Base-by-base conservation (phyloP, 352 stramenopile species). In the Achlya hypogyna region DNA sequence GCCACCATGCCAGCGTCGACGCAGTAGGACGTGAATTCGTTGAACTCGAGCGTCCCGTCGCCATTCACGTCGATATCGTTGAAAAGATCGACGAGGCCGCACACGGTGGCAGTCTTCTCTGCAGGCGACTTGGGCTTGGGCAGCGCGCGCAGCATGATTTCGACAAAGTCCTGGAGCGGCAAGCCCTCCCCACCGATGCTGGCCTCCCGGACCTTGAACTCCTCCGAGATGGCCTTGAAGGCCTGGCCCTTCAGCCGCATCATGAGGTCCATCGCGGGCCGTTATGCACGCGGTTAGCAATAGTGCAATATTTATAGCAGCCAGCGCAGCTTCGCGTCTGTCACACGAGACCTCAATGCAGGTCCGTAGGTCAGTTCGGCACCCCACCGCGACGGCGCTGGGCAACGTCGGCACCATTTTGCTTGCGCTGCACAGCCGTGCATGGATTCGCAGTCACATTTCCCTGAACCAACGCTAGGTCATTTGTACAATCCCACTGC, bases 1-100 rank as follows among this genome's bases (percentile, higher is more conserved):
- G 84, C 81, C 35, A 91, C 74, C 81, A 95, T 93, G 5, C 86
- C 86, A 14, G 84, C 85, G 58, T 93, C 86, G 12, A 94, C 84
- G 65, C 86, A 95, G 59, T 88, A 95, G 25, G 79, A 89, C 45
- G 86, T 93, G 60, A 94, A 92, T 70, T 95, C 86, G 27, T 89
- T 82, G 58, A 92, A 93, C 47, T 95, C 86, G 74, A 93, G 87
- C 2, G 75, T 75, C 5, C 85, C 84, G 40, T 95, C 86, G 28
- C 86, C 86, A 51, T 95, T 95, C 69, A 92, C 89, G 67, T 95
- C 86, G 52, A 95, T 95, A 65, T 88, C 79, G 29, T 94, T 81
- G 35, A 95, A 95, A 12, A 91, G 71, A 38, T 92, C 84, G 9
- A 91, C 70, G 12, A 93, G 74, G 23, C 81, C 80, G 59, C 69